These are phyloP conservation scores for Phytophthora lateralis DNA, from an alignment of 352 stramenopile genomes.

Conservation along the genomic window DNA sequence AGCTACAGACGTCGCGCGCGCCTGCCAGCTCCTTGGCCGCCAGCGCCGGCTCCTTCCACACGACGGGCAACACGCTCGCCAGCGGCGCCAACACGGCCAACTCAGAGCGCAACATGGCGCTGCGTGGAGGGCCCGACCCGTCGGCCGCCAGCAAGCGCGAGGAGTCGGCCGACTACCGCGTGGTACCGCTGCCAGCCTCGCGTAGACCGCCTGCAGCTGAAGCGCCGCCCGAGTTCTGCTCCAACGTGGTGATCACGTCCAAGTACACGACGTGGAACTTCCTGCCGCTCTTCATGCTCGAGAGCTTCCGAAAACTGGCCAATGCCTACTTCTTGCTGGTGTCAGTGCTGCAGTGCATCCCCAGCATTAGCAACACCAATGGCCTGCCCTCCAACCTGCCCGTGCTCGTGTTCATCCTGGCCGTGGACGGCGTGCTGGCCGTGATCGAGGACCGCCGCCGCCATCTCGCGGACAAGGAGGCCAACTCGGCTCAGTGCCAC, in stretches of 20 bases:
- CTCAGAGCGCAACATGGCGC: slow-evolving; percentile 24
- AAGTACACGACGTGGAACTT: slow-evolving; percentile 93
- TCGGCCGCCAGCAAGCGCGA: slow-evolving; percentile 22
- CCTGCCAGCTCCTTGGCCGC: slow-evolving; percentile 6
- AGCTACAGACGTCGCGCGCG: slow-evolving; percentile 41
- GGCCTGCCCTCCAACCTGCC: slow-evolving; percentile 81
- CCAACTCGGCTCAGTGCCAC: slow-evolving; percentile 77
- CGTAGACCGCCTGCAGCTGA: slow-evolving; percentile 19
- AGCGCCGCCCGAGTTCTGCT: slow-evolving; percentile 48
- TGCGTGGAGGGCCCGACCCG: slow-evolving; percentile 8
- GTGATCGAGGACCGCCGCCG: slow-evolving; percentile 86
- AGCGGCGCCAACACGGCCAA: background rate
- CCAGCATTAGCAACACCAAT: slow-evolving; percentile 84
- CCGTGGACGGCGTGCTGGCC: slow-evolving; percentile 84
- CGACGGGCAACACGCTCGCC: too few species aligned
- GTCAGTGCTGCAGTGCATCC: slow-evolving; percentile 82
- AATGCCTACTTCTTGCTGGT: slow-evolving; percentile 95
- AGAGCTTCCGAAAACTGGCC: slow-evolving; percentile 86
- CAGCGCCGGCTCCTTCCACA: too few species aligned
- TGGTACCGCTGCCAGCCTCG: slow-evolving; percentile 54
- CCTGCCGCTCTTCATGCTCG: slow-evolving; percentile 87
- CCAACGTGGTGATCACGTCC: slow-evolving; percentile 91
- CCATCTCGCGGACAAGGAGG: slow-evolving; percentile 80
- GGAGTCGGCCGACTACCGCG: slow-evolving; percentile 50
- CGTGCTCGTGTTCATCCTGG: slow-evolving; percentile 90